These are phyloP conservation scores for Rhododendron simsii DNA, from an alignment of 148 eudicot genomes.

Conservation along the genomic window DNA sequence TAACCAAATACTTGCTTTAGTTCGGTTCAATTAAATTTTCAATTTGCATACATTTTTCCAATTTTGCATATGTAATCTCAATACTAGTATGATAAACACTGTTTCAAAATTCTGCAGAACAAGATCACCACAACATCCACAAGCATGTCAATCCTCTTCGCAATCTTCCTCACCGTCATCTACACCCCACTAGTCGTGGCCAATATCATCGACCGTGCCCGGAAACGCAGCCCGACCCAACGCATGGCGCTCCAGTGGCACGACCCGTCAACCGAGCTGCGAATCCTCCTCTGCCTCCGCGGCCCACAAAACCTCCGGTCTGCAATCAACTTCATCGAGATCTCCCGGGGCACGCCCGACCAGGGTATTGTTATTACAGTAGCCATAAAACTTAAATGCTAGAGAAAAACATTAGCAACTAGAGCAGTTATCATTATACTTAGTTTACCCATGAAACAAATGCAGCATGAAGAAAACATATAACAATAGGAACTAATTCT, in stretches of 20 bases:
- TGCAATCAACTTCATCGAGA: constrained; percentile 63
- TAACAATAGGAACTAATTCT: too few relatives aligned
- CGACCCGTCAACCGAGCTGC: constrained; percentile 51
- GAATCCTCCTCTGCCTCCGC: constrained; percentile 58
- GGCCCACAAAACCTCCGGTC: constrained; percentile 61
- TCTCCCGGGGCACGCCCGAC: constrained; percentile 59
- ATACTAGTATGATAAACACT: background rate
- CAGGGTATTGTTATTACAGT: constrained; percentile 22
- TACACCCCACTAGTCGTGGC: constrained; percentile 67
- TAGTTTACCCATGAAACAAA: background rate
- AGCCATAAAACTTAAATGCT: background rate
- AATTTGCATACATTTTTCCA: background rate
- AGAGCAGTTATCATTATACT: background rate
- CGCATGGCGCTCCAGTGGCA: constrained; percentile 85
- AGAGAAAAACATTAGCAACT: background rate
- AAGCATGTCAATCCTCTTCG: constrained; percentile 58
- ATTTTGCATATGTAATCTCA: background rate
- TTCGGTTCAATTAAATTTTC: background rate
- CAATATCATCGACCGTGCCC: constrained; percentile 64
- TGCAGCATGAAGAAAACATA: background rate
- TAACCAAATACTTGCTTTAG: background rate
- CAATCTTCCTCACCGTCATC: constrained; percentile 52
- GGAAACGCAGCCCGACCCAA: constrained; percentile 57
- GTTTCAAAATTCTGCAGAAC: constrained; percentile 34
- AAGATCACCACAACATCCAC: constrained; percentile 43